Base-by-base conservation (phyloP, 179 eudicot genomes). In the Actinidia polygama region DNA sequence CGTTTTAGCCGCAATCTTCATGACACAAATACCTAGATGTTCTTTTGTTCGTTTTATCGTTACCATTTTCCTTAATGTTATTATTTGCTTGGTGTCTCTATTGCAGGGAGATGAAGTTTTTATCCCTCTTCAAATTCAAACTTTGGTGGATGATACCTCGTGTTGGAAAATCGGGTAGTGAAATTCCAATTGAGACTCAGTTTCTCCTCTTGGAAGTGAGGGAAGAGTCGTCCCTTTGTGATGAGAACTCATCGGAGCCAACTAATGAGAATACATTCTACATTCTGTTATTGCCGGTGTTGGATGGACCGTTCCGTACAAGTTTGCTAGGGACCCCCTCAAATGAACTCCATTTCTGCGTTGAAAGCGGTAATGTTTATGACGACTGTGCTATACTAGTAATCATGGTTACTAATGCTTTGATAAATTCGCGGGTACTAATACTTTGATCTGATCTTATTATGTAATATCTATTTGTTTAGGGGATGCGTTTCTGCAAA, bases 111-210 rank as follows among this genome's bases (percentile, higher is more conserved):
- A 76, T 72, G 90, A 87, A 84, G 75, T 89, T 93, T 77, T 81
- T 91, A 67, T 91, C 89, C 67, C 94, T 93, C 21, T 93, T 91
- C 78, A 86, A 88, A 75, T 87, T 80, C 80, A 93, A 92, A 85
- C 90, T 93, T 66, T 93, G 97, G 95, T 93, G 97, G 97, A 93
- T 93, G 97, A 91, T 90, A 79, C 97, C 95, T 15, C 80, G 89
- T 57, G 85, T 91, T 67, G 97, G 95, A 55, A 87, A 87, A 76
- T 86, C 83, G 70, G 94, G 91, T 44, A 85, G 88, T 24, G 87
- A 93, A 82, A 87, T 92, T 24, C 91, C 87, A 66, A 9, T 87
- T 61, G 97, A 93, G 81, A 93, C 97, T 26, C 95, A 92, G 67
- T 84, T 93, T 86, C 87, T 93, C 84, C 90, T 93, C 51, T 55